Base-by-base conservation (phyloP, 2,329 filamentous ascomycete genomes). In the Colletotrichum karsti region DNA sequence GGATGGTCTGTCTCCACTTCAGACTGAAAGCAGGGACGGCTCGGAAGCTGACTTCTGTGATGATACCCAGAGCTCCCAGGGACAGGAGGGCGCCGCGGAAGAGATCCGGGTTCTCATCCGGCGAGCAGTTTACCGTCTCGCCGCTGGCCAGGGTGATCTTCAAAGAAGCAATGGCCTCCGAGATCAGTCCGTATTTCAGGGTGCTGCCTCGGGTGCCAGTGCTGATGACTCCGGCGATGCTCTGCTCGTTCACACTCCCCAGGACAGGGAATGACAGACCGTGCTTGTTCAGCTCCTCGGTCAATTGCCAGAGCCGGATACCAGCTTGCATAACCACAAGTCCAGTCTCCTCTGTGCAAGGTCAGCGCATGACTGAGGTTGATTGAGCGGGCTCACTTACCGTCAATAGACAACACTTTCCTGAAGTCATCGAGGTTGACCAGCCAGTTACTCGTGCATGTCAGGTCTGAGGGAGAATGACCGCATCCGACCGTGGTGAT, bases 171-270 rank as follows among this genome's bases (percentile, higher is more conserved):
- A 98, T 87, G 64, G 89, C 90, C 76, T 97, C 92, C 0, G 93
- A 96, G 68, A 99, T 84, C 70, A 98, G 85, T 1, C 96, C 96
- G 80, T 98, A 94, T 35, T 82, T 85, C 67, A 97, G 83, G 63
- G 93, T 96, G 74, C 93, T 97, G 50, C 96, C 96, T 78, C 98
- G 96, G 0, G 96, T 98, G n/a, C 93, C 95, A 0, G 96, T 99
- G 28, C 93, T 91, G 69, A 98, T 97, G 13, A 94, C 95, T 22
- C 96, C 96, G 1, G 94, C 94, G 69, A 98, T 91, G 64, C 92
- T 96, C 84, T 99, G 96, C 74, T 94, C 90, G 77, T 98, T 94
- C 80, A 99, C 98, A 77, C 94, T 97, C 28, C 96, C 96, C 55
- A 98, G 84, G 77, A 97, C 98, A 30, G 93, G 92, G 87, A 99